Evolutionary conservation across 2,329 filamentous ascomycete genomes (phyloP).

Genomic region (Neofusicoccum kwambonambiense): DNA sequence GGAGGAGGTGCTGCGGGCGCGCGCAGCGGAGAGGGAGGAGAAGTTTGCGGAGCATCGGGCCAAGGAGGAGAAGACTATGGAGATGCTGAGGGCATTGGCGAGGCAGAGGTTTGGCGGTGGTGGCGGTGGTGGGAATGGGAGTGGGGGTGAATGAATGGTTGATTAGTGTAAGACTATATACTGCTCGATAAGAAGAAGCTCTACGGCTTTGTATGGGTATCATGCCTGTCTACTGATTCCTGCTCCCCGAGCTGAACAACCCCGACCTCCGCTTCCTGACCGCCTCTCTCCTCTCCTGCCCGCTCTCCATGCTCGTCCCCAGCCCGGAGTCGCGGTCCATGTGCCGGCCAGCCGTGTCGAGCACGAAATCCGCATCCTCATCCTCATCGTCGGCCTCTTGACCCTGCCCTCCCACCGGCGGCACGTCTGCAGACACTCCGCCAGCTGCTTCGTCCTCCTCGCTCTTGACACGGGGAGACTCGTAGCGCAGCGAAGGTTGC

Average conservation of each 20-base stretch:
- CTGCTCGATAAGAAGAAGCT: background rate
- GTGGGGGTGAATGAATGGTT: background rate
- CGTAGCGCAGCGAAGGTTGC: conserved; percentile 43
- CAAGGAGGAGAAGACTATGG: conserved; percentile 83
- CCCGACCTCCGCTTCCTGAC: conserved; percentile 23
- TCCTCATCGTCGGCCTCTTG: conserved; percentile 39
- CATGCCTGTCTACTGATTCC: background rate
- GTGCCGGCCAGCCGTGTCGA: conserved; percentile 30
- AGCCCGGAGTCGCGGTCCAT: conserved; percentile 44
- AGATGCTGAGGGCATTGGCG: conserved; percentile 75
- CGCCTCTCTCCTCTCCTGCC: conserved; percentile 24
- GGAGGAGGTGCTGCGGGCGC: conserved; percentile 76
- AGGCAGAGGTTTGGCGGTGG: conserved; percentile 60
- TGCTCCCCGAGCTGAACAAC: background rate
- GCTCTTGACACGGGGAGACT: conserved; percentile 28
- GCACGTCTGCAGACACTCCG: background rate
- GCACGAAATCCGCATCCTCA: conserved; percentile 44
- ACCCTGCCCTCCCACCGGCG: background rate
- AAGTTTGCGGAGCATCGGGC: conserved; percentile 65
- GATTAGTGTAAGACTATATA: no score
- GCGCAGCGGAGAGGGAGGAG: conserved; percentile 77
- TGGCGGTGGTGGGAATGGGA: background rate
- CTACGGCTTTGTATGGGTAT: background rate
- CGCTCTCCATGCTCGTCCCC: conserved; percentile 49
- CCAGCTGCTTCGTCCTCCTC: conserved; percentile 25